Evolutionary conservation across 257 asterid genomes (phyloP).

Genomic region (Galeopsis tetrahit): DNA sequence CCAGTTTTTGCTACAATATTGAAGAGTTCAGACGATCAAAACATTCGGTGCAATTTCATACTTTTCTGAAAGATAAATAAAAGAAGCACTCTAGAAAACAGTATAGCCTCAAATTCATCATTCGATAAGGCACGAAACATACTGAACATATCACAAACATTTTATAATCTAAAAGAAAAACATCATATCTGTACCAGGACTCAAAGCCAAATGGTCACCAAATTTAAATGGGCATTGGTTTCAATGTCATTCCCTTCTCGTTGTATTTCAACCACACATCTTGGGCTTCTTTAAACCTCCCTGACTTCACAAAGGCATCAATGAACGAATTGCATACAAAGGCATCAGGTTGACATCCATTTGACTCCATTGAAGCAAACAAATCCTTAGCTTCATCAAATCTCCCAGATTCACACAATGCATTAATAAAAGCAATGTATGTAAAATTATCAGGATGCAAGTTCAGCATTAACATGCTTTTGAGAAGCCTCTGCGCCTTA

Average conservation of each 20-base stretch:
- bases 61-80: background rate
- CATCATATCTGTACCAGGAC: conserved; percentile 4
- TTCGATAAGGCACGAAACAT: conserved; percentile 1
- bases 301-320: conserved; percentile 57
- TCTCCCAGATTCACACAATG: conserved; percentile 68
- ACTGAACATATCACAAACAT: background rate
- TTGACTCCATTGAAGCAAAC: conserved; percentile 71
- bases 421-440: conserved; percentile 66
- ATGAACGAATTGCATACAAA: conserved; percentile 56
- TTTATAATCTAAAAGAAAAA: conserved; percentile 21
- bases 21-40: background rate
- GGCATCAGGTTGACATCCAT: conserved; percentile 74
- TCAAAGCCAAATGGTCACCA: conserved; percentile 28
- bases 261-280: conserved; percentile 52
- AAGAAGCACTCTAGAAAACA: background rate
- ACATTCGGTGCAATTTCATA: background rate
- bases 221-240: conserved; percentile 38
- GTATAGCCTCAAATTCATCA: background rate
- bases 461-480: conserved; percentile 61
- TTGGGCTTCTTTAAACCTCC: conserved; percentile 59
- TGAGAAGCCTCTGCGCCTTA: conserved; percentile 73
- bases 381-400: conserved; percentile 63
- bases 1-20: background rate
- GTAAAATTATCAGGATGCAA: conserved; percentile 83
- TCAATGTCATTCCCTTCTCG: conserved; percentile 54